These are phyloP conservation scores for Orbilia blumenaviensis DNA, from an alignment of 2,329 filamentous ascomycete genomes.

Conservation along the genomic window DNA sequence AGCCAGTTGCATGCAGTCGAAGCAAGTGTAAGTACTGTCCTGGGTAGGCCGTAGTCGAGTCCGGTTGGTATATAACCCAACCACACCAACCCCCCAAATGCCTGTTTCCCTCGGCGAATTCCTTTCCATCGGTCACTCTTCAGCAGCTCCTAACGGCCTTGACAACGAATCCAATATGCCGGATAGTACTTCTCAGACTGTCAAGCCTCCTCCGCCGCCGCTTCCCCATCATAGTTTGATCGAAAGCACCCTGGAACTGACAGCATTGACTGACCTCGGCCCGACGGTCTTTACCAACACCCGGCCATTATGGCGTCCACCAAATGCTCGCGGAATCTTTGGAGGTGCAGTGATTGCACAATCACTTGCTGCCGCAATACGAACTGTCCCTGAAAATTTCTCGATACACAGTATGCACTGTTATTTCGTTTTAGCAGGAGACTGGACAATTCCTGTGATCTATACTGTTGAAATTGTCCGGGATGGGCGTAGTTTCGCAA, in stretches of 20 bases:
- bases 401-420: constrained; percentile 96
- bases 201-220: constrained; percentile 44
- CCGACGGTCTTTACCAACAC: constrained; percentile 91
- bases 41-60: neutral
- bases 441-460: constrained; percentile 82
- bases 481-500: constrained; percentile 87
- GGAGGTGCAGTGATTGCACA: constrained; percentile 94
- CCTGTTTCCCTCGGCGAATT: constrained; percentile 42
- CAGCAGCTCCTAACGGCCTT: constrained; percentile 30
- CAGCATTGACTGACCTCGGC: constrained; percentile 56
- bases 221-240: constrained; percentile 52
- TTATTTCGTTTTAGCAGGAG: constrained; percentile 95
- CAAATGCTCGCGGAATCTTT: constrained; percentile 82
- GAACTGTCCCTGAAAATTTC: constrained; percentile 82
- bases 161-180: constrained; percentile 34
- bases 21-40: neutral
- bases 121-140: constrained; percentile 51
- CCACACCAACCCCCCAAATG: constrained; percentile 30
- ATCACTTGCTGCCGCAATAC: constrained; percentile 84
- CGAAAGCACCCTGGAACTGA: constrained; percentile 56
- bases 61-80: neutral
- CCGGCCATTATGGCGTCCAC: constrained; percentile 86
- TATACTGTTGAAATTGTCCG: constrained; percentile 96
- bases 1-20: neutral
- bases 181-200: constrained; percentile 50